A percentile compares a stretch with the other conserved stretches of the same genome.
phyloP scores from a whole-genome alignment of 225 moss, liverwort and hornwort genomes.

The Neckera pumila region DNA sequence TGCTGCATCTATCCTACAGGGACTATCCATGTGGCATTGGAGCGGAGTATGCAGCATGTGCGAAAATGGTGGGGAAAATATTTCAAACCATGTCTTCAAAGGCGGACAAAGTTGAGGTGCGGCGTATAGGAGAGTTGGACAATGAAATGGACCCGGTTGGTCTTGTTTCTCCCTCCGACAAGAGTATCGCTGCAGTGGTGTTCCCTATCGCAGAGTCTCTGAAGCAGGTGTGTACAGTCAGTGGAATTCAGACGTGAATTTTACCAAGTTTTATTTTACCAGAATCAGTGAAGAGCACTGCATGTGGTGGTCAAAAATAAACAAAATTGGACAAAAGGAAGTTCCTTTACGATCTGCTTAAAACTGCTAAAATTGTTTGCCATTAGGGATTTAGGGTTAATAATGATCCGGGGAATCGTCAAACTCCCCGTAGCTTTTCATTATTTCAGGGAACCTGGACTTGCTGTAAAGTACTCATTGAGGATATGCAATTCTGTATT shows the following conservation, averaged over 20 bases:
- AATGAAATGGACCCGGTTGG: conserved; percentile 97
- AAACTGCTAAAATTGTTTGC: background rate
- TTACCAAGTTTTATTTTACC: background rate
- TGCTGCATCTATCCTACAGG: conserved; percentile 11
- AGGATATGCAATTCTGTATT: background rate
- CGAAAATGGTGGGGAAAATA: conserved; percentile 66
- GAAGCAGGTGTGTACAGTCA: conserved; percentile 50
- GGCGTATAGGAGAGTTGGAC: conserved; percentile 80
- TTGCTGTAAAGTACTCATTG: background rate
- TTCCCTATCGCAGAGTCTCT: conserved; percentile 89
- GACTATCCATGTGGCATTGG: conserved; percentile 90
- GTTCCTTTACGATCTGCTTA: background rate
- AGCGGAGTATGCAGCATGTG: conserved; percentile 66
- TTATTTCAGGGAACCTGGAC: background rate
- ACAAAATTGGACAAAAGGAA: background rate
- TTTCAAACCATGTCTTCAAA: conserved; percentile 25
- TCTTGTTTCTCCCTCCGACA: conserved; percentile 68
- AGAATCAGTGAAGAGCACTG: background rate
- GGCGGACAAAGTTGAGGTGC: conserved; percentile 42
- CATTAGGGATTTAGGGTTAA: background rate
- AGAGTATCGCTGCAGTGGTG: conserved; percentile 74
- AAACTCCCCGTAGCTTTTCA: background rate
- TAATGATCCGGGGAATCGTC: background rate
- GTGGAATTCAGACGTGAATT: background rate
- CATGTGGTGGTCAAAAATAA: background rate